phyloP scores from a whole-genome alignment of 169 alveolate species.

The Plasmodium adleri region DNA sequence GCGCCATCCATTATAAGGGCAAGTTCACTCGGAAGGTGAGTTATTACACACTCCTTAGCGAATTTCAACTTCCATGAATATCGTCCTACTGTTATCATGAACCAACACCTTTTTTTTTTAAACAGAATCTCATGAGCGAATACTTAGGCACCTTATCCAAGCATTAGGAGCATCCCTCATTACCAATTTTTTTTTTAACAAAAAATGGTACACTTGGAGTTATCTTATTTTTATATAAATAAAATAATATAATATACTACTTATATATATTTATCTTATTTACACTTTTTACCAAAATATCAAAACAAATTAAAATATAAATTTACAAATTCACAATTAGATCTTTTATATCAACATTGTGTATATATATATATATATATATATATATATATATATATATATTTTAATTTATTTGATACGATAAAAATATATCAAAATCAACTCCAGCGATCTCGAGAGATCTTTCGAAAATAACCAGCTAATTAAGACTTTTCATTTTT shows the following conservation, averaged over 20 bases:
- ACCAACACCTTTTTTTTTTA: constrained; percentile 88
- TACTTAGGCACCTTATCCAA: constrained; percentile 93
- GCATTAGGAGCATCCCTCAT: constrained; percentile 94
- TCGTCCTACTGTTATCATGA: constrained; percentile 94
- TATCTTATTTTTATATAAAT: constrained; percentile 80
- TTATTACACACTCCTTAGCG: constrained; percentile 95
- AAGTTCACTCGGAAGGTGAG: constrained; percentile 93
- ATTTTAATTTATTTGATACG: too few species aligned
- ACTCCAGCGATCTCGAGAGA: constrained; percentile 95
- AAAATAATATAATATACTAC: too few species aligned
- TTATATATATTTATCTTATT: too few species aligned
- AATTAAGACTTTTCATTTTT: constrained; percentile 93
- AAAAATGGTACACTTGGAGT: constrained; percentile 92
- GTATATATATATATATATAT: too few species aligned
- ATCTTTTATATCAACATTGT: too few species aligned
- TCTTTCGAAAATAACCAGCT: constrained; percentile 94
- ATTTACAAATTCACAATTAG: too few species aligned
- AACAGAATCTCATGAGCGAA: constrained; percentile 89
- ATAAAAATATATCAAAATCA: constrained; percentile 10
- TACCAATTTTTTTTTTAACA: constrained; percentile 93
- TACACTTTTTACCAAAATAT: too few species aligned
- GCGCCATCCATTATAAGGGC: constrained; percentile 94
- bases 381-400: too few species aligned
- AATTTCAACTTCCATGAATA: constrained; percentile 93
- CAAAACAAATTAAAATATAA: too few species aligned